Conservation (phyloP, 768 basidiomycete genomes). For the Gymnopilus junonius region DNA sequence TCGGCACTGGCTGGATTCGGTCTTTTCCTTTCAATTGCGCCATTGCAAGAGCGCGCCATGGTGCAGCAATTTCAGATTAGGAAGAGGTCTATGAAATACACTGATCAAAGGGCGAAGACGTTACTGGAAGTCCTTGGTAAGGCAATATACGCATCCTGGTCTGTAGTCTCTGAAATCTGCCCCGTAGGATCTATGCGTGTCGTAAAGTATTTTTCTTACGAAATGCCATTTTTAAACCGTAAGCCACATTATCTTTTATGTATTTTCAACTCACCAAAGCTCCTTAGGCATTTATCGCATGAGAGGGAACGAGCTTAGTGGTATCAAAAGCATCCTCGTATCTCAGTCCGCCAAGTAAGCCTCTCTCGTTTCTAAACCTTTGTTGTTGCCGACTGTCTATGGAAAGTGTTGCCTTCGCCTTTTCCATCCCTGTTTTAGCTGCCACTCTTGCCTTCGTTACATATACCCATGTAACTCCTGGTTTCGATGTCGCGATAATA, state of each 20-base stretch:
- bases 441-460: slow-evolving; percentile 70
- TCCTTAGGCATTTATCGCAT: slow-evolving; percentile 57
- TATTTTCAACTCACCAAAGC: not conserved
- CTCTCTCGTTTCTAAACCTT: not conserved
- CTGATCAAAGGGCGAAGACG: slow-evolving; percentile 64
- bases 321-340: slow-evolving; percentile 60
- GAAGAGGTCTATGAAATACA: slow-evolving; percentile 60
- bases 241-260: slow-evolving; percentile 22
- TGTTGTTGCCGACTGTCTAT: slow-evolving; percentile 18
- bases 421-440: slow-evolving; percentile 64
- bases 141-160: slow-evolving; percentile 1
- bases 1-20: slow-evolving; percentile 75
- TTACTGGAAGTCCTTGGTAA: slow-evolving; percentile 67
- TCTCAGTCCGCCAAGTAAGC: slow-evolving; percentile 63
- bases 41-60: slow-evolving; percentile 69
- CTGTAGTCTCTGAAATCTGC: not conserved
- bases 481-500: slow-evolving; percentile 68
- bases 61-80: slow-evolving; percentile 57
- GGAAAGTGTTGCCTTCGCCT: slow-evolving; percentile 54
- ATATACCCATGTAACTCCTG: slow-evolving; percentile 57
- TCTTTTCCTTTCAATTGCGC: slow-evolving; percentile 63
- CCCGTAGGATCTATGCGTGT: slow-evolving; percentile 62
- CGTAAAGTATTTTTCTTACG: slow-evolving; percentile 81
- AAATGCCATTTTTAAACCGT: slow-evolving; percentile 69
- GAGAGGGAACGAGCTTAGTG: slow-evolving; percentile 57